These are phyloP conservation scores for Ophiocordyceps australis DNA, from an alignment of 2,329 filamentous ascomycete species.

Conservation along the genomic window DNA sequence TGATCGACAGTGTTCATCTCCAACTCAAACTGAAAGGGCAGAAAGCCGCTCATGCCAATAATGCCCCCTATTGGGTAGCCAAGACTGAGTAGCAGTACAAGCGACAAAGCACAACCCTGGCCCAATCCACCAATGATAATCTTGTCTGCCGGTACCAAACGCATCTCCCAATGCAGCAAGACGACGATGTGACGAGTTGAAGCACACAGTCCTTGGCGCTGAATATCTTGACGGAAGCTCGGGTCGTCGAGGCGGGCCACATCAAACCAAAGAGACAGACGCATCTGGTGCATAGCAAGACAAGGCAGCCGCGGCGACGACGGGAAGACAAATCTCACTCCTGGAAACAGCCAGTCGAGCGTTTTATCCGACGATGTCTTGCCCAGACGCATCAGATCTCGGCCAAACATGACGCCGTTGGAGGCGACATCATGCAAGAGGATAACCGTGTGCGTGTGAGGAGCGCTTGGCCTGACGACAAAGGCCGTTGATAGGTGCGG, in stretches of 20 bases:
- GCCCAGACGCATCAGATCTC: constrained; percentile 12
- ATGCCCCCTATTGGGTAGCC: constrained; percentile 18
- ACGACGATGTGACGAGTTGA: constrained; percentile 15
- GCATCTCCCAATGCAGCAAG: constrained; percentile 15
- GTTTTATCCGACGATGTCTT: constrained; percentile 4
- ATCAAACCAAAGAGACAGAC: constrained; percentile 33
- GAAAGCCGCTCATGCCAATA: constrained; percentile 27
- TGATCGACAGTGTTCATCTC: constrained; percentile 7
- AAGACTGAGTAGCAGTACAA: constrained; percentile 22
- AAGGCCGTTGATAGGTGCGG: constrained; percentile 1
- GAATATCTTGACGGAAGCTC: constrained; percentile 18
- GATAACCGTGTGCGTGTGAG: constrained; percentile 11
- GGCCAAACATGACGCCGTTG: constrained; percentile 14
- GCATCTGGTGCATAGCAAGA: constrained; percentile 18
- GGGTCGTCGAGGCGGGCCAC: constrained; percentile 20
- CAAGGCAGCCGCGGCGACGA: constrained; percentile 25
- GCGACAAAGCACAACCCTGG: constrained; percentile 28
- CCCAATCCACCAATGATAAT: constrained; percentile 32
- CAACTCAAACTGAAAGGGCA: constrained; percentile 20
- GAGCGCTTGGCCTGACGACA: constrained; percentile 6
- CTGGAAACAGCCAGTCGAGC: constrained; percentile 14
- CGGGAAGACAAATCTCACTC: constrained; percentile 30
- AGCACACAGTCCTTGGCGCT: constrained; percentile 24
- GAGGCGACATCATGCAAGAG: constrained; percentile 13
- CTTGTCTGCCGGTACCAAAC: constrained; percentile 12